Percentiles rank a stretch among this genome's conserved stretches.
phyloP scores from a whole-genome alignment of 768 basidiomycete species.

The Leucosporidium scottii region DNA sequence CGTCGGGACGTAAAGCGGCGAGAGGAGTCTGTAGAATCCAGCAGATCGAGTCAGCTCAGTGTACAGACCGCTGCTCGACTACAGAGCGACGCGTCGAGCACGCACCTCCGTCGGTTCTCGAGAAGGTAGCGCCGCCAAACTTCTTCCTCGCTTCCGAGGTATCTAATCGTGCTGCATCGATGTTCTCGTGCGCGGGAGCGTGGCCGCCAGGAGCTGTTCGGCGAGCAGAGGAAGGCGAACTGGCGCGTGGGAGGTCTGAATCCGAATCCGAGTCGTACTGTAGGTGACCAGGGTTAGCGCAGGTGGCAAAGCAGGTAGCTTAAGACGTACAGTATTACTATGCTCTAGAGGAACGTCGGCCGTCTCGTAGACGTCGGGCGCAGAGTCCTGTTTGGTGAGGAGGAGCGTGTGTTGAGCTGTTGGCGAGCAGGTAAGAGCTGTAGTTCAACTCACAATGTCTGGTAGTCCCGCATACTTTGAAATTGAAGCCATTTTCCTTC shows the following conservation, averaged over 20 bases:
- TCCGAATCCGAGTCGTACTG: conserved; percentile 36
- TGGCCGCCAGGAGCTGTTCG: neutral
- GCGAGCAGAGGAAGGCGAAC: neutral
- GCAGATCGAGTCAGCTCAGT: too few relatives aligned
- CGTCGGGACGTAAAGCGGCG: neutral
- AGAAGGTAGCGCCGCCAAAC: conserved; percentile 15
- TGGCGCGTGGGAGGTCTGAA: conserved; percentile 21
- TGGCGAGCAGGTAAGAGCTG: neutral
- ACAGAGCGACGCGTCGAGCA: too few relatives aligned
- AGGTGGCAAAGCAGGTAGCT: neutral
- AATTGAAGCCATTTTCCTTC: neutral
- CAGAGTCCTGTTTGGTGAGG: conserved; percentile 60
- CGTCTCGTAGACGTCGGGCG: conserved; percentile 86
- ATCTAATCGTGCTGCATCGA: conserved; percentile 15
- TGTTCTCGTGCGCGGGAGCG: neutral
- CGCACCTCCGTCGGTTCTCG: neutral
- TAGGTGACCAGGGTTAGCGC: neutral
- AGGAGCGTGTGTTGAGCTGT: conserved; percentile 9
- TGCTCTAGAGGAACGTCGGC: conserved; percentile 55
- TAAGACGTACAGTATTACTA: neutral
- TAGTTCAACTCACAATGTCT: conserved; percentile 66
- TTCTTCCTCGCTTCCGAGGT: conserved; percentile 17
- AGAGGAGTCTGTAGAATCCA: too few relatives aligned
- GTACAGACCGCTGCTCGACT: too few relatives aligned
- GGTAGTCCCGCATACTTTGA: conserved; percentile 83